phyloP scores from a whole-genome alignment of 306 rosid species.

The Pachyrhizus erosus region DNA sequence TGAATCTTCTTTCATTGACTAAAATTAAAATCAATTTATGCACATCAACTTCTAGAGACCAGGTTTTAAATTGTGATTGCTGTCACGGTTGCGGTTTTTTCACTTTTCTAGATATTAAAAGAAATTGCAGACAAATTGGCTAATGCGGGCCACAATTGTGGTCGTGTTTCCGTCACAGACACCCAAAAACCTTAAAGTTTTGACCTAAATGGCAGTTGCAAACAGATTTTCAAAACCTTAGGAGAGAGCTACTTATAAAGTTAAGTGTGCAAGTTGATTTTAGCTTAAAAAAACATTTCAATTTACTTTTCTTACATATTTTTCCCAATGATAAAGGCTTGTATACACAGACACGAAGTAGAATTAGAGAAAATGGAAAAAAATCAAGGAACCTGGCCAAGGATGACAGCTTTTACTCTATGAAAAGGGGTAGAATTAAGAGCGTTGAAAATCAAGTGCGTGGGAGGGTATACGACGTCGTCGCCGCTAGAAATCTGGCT shows the following conservation, averaged over 20 bases:
- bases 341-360: too few relatives aligned
- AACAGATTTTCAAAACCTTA: background rate
- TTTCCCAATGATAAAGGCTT: too few relatives aligned
- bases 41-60: too few relatives aligned
- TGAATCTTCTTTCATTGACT: background rate
- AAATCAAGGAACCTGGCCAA: slow-evolving; percentile 63
- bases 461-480: slow-evolving; percentile 73
- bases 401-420: slow-evolving; percentile 79
- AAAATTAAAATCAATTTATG: background rate
- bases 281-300: background rate
- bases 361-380: too few relatives aligned
- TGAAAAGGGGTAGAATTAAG: slow-evolving; percentile 86
- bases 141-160: too few relatives aligned
- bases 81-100: background rate
- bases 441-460: slow-evolving; percentile 87
- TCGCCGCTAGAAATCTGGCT: slow-evolving; percentile 52
- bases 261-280: background rate
- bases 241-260: background rate
- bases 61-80: background rate
- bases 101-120: background rate
- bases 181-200: too few relatives aligned
- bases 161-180: background rate
- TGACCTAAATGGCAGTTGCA: too few relatives aligned
- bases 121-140: background rate
- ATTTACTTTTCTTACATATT: too few relatives aligned